Evolutionary conservation across 129 eudicot species (phyloP), one percentile per base, ranked within the genome.

Genomic region (Saussurea involucrata): DNA sequence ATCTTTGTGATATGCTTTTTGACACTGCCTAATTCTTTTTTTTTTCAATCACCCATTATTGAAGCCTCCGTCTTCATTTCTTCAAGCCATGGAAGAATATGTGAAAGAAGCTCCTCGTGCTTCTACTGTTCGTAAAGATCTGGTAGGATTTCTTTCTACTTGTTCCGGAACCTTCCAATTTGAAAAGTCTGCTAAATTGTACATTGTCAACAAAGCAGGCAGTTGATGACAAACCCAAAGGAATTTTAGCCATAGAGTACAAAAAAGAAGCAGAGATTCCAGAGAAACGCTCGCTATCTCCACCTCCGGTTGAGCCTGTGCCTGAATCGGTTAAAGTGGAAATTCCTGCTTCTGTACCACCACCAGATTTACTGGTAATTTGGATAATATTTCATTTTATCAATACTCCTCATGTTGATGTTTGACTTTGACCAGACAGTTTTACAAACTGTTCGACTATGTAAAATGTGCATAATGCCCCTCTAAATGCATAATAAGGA

Each of bases 341-440:
- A 85, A 76, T 84, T 31, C 89, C 96, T 6, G 85, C 66, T 78
- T 66, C 84, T 33, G 83, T 82, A 80, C 82, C 89, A 69, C 88
- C 89, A 46, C 96, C 97, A 42, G 98, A 95, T 88, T 73, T 95
- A 71, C 79, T 95, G 96, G 98, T 94, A 84, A 84, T 61, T 67
- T 65, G 6, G 40, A 32, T 12, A 2, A 25, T 10, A 25, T 55
- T 21, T 71, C 31, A n/a, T 15, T 8, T 25, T 20, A 8, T 17
- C 53, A 42, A 8, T 49, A 63, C 40, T 63, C 28, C 46, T 0
- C 0, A 0, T 21, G 31, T 57, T 69, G 5, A 37, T 40, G 60
- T 69, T 40, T 37, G 44, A 64, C 63, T 69, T 40, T 37, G 44
- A 64, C 63, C 42, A 37, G 61, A 53, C 42, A 61, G 24, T 74